Evolutionary conservation across 495 filamentous ascomycete genomes (phyloP), one percentile per base, ranked within the genome.

Genomic region (Podospora sp.): DNA sequence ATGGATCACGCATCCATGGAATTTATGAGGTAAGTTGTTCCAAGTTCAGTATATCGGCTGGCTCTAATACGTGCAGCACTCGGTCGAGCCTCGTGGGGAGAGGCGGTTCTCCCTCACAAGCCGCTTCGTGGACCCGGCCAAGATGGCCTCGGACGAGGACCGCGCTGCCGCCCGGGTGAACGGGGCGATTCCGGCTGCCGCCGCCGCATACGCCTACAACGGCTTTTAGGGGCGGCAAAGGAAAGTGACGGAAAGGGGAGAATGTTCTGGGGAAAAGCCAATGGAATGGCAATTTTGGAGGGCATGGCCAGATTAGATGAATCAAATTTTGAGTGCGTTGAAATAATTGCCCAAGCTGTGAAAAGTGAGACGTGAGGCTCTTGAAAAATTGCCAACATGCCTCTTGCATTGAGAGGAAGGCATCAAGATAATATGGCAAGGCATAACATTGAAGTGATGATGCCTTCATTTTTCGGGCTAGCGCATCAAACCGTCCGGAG

Each of bases 41-140:
- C 16, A 2, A 1, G 24, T n/a, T 18, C 21, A n/a, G 49, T 16
- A 22, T 25, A 22, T 14, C 22, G 2, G 21, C 6, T 18, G 6
- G 11, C 1, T 33, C 69, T 79, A 58, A 78, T 36, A 61, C 20
- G 33, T 46, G 16, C 58, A 92, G 90, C 91, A 94, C 71, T 72
- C 78, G 0, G 89, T 93, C 7, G 72, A 73, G 0, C 86, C 88
- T 0, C 58, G 75, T 0, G 86, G 87, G 0, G 83, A 79, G 21
- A 76, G 92, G 7, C 85, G 91, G 0, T 94, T 89, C 75, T 91
- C 90, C 0, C 69, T 93, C 11, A 90, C 87, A 0, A 84, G 82
- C 68, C 79, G 87, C 0, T 78, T 84, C 36, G 84, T 90, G 36
- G 77, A 79, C 14, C 79, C 80, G 0, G 70, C 79, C 4, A 77